Percentiles rank a stretch among this genome's conserved stretches.
Conservation (phyloP, 345 rosid genomes). For the Microcos paniculata region DNA sequence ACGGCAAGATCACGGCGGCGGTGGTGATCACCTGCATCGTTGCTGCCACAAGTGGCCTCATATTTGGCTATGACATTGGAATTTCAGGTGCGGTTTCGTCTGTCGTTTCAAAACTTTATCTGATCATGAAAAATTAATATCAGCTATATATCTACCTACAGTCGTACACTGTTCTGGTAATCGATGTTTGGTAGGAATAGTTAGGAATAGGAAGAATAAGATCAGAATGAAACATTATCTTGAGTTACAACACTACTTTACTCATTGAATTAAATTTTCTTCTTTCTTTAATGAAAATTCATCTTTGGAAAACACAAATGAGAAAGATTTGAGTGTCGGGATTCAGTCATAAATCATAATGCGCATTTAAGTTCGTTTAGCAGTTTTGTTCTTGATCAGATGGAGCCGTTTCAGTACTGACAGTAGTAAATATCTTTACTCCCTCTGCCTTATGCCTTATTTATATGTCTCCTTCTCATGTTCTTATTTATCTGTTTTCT, state of each 20-base stretch:
- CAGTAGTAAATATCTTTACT: no score
- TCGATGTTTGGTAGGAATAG: neutral
- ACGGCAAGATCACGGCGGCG: conserved; percentile 49
- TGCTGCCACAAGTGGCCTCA: conserved; percentile 81
- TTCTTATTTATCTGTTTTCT: no score
- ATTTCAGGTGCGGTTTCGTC: conserved; percentile 53
- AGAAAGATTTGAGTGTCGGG: no score
- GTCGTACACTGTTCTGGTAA: neutral
- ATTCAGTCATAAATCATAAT: neutral
- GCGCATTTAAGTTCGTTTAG: no score
- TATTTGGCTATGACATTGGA: conserved; percentile 84
- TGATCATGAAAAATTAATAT: neutral
- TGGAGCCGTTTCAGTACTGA: neutral
- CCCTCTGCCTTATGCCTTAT: no score
- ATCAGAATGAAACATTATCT: neutral
- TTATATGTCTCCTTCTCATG: no score
- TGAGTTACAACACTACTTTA: neutral
- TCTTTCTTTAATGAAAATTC: no score
- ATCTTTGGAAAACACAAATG: no score
- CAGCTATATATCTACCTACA: neutral
- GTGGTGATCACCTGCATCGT: conserved; percentile 74
- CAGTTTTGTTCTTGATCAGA: no score
- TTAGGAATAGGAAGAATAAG: neutral
- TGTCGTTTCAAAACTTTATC: neutral
- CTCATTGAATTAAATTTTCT: neutral